Evolutionary conservation across 495 filamentous ascomycete species (phyloP).

Genomic region (Aspergillus nanangensis): DNA sequence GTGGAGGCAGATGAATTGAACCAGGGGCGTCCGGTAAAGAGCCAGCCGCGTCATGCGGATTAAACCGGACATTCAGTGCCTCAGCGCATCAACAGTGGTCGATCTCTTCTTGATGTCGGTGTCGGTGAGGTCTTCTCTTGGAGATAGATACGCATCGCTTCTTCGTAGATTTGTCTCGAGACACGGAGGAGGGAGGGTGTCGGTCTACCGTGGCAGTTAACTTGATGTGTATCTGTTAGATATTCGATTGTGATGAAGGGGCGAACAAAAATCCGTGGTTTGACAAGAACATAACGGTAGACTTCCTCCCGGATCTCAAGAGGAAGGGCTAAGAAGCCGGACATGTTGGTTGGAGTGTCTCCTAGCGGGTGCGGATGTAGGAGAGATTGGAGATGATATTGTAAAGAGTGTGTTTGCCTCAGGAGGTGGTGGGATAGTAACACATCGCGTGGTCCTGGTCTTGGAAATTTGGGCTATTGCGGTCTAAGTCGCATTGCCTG

Average conservation of each 20-base stretch:
- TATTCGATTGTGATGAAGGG: constrained; percentile 11
- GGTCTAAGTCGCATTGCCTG: no score
- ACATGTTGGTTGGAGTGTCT: background rate
- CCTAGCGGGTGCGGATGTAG: background rate
- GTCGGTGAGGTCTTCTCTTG: constrained; percentile 12
- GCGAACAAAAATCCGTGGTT: constrained; percentile 7
- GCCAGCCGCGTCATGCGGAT: background rate
- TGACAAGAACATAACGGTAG: constrained; percentile 13
- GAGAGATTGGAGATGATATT: background rate
- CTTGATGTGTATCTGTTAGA: background rate
- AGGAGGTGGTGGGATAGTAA: no score
- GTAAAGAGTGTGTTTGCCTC: background rate
- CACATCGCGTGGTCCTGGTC: no score
- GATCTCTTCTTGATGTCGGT: background rate
- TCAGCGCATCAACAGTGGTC: background rate
- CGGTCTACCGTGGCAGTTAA: constrained; percentile 1
- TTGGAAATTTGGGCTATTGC: no score
- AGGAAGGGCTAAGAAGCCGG: constrained; percentile 13
- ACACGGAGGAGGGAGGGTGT: constrained; percentile 7
- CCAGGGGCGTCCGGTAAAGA: background rate
- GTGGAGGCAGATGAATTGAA: background rate
- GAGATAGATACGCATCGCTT: constrained; percentile 15
- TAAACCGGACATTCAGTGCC: background rate
- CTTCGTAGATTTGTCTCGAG: constrained; percentile 9
- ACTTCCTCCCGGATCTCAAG: constrained; percentile 14